phyloP scores from a whole-genome alignment of 345 rosid genomes.

The Pelargonium nanum region DNA sequence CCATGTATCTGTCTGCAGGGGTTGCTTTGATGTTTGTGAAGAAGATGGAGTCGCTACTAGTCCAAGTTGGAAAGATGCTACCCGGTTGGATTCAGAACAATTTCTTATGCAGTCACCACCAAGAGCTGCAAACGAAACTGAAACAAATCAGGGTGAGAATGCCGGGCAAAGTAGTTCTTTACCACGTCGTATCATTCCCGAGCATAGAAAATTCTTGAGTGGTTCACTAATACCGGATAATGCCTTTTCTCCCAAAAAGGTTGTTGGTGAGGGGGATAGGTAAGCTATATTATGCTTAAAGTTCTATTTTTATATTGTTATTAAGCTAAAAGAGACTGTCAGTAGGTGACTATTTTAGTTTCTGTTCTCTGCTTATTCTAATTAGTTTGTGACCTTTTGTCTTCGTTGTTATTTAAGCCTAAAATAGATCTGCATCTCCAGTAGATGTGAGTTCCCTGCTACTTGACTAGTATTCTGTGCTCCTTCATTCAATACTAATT shows the following conservation, averaged over 20 bases:
- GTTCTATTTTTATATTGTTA: not conserved
- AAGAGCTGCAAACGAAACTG: constrained; percentile 25
- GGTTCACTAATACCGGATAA: constrained; percentile 49
- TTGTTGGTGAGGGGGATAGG: constrained; percentile 52
- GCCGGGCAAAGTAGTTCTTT: constrained; percentile 33
- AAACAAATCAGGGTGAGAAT: constrained; percentile 41
- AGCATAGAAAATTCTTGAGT: constrained; percentile 43
- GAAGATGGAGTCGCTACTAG: constrained; percentile 48
- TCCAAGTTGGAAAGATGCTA: constrained; percentile 41
- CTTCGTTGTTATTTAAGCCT: not conserved
- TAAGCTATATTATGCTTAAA: constrained; percentile 9
- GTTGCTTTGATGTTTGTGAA: constrained; percentile 74
- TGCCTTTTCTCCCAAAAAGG: constrained; percentile 42
- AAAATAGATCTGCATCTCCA: not conserved
- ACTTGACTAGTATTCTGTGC: not conserved
- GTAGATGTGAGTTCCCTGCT: not conserved
- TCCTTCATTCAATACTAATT: not conserved
- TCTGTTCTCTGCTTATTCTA: not conserved
- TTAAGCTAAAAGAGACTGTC: too few relatives aligned
- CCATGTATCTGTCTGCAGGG: constrained; percentile 48
- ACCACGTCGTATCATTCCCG: constrained; percentile 34
- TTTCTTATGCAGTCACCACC: constrained; percentile 22
- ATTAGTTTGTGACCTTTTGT: not conserved
- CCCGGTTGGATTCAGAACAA: constrained; percentile 31
- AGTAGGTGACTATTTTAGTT: too few relatives aligned